phyloP scores from a whole-genome alignment of 176 grass and related monocot species.

The Musa itinerans region DNA sequence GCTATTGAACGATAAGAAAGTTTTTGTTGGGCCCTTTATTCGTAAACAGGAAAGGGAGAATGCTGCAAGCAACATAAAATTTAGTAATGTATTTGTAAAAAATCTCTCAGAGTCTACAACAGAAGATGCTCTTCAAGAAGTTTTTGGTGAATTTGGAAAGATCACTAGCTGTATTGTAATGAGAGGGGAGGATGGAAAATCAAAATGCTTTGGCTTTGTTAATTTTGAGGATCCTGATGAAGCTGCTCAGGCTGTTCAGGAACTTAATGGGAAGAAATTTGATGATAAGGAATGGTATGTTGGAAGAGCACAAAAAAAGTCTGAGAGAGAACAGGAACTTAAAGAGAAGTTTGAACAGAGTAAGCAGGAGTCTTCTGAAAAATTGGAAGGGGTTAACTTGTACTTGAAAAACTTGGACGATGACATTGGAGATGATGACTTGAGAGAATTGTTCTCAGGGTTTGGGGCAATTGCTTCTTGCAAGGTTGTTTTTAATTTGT shows the following conservation, averaged over 20 bases:
- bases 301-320: slow-evolving; percentile 91
- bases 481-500: slow-evolving; percentile 49
- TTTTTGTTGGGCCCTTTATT: slow-evolving; percentile 87
- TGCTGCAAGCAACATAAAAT: slow-evolving; percentile 41
- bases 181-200: slow-evolving; percentile 69
- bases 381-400: slow-evolving; percentile 71
- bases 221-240: slow-evolving; percentile 77
- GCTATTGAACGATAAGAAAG: slow-evolving; percentile 74
- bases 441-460: slow-evolving; percentile 54
- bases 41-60: slow-evolving; percentile 79
- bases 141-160: slow-evolving; percentile 73
- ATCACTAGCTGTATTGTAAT: slow-evolving; percentile 91
- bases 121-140: slow-evolving; percentile 62
- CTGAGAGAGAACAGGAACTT: slow-evolving; percentile 78
- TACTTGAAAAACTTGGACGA: slow-evolving; percentile 95
- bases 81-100: slow-evolving; percentile 91
- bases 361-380: slow-evolving; percentile 62
- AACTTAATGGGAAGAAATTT: slow-evolving; percentile 72
- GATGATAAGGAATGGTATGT: slow-evolving; percentile 86
- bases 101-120: slow-evolving; percentile 71
- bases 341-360: slow-evolving; percentile 77
- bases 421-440: slow-evolving; percentile 64
- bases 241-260: slow-evolving; percentile 65
- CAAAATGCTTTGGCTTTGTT: slow-evolving; percentile 94
- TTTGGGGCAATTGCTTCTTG: slow-evolving; percentile 82